Evolutionary conservation across 805 yeast genomes (phyloP).

Genomic region (Cyberlindnera lachancei): DNA sequence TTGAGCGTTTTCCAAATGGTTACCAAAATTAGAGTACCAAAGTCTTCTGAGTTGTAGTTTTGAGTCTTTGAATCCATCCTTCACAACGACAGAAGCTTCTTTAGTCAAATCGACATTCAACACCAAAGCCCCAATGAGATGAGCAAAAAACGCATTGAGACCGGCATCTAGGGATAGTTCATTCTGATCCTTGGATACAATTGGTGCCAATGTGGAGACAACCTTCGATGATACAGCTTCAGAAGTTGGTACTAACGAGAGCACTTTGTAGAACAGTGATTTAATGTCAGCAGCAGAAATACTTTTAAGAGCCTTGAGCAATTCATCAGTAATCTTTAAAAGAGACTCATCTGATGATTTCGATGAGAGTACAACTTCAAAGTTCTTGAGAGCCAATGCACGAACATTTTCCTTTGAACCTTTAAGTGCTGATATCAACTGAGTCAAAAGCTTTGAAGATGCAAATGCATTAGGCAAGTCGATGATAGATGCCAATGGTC

Average conservation of each 20-base stretch:
- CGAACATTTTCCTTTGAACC: constrained; percentile 67
- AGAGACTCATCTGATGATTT: constrained; percentile 24
- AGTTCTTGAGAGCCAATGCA: constrained; percentile 13
- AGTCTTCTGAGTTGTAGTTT: constrained; percentile 53
- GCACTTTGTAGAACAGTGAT: constrained; percentile 37
- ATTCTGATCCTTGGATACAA: constrained; percentile 68
- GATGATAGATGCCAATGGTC: constrained; percentile 23
- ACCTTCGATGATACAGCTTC: constrained; percentile 31
- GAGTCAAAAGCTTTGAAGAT: constrained; percentile 41
- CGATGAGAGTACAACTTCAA: constrained; percentile 29
- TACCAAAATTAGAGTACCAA: constrained; percentile 57
- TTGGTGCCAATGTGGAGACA: constrained; percentile 36
- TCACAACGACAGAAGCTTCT: constrained; percentile 20
- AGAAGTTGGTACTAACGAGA: constrained; percentile 28
- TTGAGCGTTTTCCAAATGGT: constrained; percentile 16
- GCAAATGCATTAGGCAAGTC: constrained; percentile 36
- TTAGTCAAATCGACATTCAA: constrained; percentile 12
- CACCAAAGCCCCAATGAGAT: constrained; percentile 25
- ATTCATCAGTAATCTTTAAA: constrained; percentile 38
- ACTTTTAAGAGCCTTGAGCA: constrained; percentile 49
- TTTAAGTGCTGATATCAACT: constrained; percentile 49
- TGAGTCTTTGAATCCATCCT: constrained; percentile 57
- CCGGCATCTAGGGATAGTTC: constrained; percentile 51
- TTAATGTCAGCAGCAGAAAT: constrained; percentile 63
- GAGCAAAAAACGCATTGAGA: constrained; percentile 41